A percentile compares a stretch with the other conserved stretches of the same genome.
phyloP scores from a whole-genome alignment of 2,329 filamentous ascomycete genomes.

The Sclerotinia sclerotiorum region DNA sequence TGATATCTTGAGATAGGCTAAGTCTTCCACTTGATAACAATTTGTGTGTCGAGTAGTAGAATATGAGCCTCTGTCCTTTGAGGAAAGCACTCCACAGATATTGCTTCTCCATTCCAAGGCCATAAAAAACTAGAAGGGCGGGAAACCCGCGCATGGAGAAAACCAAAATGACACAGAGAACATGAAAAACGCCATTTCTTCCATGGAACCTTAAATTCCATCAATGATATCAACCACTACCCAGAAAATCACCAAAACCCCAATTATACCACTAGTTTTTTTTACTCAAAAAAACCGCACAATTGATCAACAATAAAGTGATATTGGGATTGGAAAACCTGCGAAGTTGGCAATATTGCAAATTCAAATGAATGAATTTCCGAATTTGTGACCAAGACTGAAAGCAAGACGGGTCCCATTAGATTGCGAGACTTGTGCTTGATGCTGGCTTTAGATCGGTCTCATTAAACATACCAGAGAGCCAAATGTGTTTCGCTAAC shows the following conservation, averaged over 20 bases:
- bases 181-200: not conserved
- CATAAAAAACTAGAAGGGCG: not conserved
- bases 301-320: not conserved
- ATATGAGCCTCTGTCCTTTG: too few relatives aligned
- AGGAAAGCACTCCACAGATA: not conserved
- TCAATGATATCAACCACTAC: too few relatives aligned
- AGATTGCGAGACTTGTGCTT: not conserved
- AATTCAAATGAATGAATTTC: not conserved
- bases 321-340: not conserved
- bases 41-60: too few relatives aligned
- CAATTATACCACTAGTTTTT: not conserved
- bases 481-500: constrained; percentile 27
- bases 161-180: not conserved
- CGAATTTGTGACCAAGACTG: not conserved
- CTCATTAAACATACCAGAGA: constrained; percentile 11
- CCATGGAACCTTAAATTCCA: not conserved
- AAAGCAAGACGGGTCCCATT: not conserved
- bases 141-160: not conserved
- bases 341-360: not conserved
- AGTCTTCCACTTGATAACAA: not conserved
- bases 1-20: too few relatives aligned
- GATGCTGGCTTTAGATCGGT: not conserved
- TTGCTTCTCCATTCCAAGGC: not conserved
- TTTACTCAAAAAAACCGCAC: not conserved
- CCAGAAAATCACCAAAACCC: too few relatives aligned